Conservation (phyloP, 169 alveolate species). For the Theileria orientalis region DNA sequence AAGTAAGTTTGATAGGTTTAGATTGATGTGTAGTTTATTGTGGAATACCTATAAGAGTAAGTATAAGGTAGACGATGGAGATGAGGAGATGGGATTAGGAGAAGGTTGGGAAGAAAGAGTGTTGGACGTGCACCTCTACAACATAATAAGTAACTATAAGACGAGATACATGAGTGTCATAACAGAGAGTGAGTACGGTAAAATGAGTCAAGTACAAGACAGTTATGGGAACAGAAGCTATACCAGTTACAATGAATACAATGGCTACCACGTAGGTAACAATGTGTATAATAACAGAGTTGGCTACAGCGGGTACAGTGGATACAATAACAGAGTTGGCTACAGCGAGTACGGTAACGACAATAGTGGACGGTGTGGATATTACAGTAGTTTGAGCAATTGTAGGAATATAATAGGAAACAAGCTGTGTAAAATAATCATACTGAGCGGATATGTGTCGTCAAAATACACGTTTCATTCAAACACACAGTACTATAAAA, state of each 20-base stretch:
- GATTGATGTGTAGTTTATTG: not conserved
- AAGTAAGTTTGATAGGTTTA: not conserved
- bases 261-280: no score
- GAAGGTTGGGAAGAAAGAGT: not conserved
- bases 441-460: not conserved
- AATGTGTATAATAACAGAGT: no score
- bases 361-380: no score
- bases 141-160: not conserved
- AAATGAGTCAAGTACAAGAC: no score
- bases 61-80: not conserved
- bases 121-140: not conserved
- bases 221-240: no score
- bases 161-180: not conserved
- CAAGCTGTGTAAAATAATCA: constrained; percentile 1
- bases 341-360: no score
- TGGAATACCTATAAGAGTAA: not conserved
- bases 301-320: no score
- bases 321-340: no score
- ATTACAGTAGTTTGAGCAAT: no score
- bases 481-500: not conserved
- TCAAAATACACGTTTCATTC: not conserved
- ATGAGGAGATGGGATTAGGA: not conserved
- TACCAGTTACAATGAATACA: no score
- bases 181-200: no score
- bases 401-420: no score